Conservation (phyloP, 306 rosid species). For the Mimosa pudica region DNA sequence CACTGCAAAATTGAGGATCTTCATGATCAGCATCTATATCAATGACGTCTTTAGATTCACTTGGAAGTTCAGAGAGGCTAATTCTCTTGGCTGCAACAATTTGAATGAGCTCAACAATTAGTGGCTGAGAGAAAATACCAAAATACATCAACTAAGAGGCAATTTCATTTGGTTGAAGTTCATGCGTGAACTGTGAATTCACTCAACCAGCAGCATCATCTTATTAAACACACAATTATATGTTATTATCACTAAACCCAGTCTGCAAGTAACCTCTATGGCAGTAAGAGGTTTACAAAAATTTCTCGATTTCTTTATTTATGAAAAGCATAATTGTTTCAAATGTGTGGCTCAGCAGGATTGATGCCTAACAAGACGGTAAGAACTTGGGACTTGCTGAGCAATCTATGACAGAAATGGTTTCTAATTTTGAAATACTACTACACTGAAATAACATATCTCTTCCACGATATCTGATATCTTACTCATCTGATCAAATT, state of each 20-base stretch:
- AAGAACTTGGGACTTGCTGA: slow-evolving; percentile 10
- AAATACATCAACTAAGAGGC: slow-evolving; percentile 11
- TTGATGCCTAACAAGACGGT: not conserved
- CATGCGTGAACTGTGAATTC: not conserved
- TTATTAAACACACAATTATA: not conserved
- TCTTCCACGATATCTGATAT: not conserved
- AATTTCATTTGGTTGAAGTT: slow-evolving; percentile 11
- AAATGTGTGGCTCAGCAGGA: not conserved
- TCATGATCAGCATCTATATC: slow-evolving; percentile 69
- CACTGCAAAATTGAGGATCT: slow-evolving; percentile 70
- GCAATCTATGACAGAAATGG: slow-evolving; percentile 1
- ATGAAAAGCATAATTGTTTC: slow-evolving; percentile 10
- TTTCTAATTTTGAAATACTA: slow-evolving; percentile 1
- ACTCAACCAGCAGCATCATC: slow-evolving; percentile 9
- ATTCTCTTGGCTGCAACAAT: slow-evolving; percentile 45
- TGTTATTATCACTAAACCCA: not conserved
- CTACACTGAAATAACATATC: not conserved
- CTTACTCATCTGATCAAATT: not conserved
- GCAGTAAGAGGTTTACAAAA: not conserved
- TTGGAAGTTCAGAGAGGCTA: slow-evolving; percentile 34
- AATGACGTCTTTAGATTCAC: slow-evolving; percentile 39
- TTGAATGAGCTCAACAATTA: slow-evolving; percentile 21
- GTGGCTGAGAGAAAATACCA: not conserved
- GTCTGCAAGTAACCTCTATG: slow-evolving; percentile 6
- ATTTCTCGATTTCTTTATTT: slow-evolving; percentile 7